These are phyloP conservation scores for Chlorella sp. DNA, from an alignment of 139 green algal species.

Conservation along the genomic window DNA sequence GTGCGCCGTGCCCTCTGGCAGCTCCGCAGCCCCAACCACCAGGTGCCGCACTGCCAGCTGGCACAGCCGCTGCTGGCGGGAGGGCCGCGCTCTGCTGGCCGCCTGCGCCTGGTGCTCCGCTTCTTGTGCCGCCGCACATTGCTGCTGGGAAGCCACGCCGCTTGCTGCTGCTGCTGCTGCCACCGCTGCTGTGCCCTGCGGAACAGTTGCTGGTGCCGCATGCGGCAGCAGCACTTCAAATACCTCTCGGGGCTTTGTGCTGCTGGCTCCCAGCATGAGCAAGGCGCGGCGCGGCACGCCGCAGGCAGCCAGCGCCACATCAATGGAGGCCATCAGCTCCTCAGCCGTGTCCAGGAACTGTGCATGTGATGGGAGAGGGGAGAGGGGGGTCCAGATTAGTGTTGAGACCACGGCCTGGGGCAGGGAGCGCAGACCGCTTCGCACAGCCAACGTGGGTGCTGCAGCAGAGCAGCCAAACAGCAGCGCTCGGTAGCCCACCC, in stretches of 20 bases:
- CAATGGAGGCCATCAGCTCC: conserved; percentile 5
- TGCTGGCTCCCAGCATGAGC: conserved; percentile 26
- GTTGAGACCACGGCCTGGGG: too few species aligned
- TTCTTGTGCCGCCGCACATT: too few species aligned
- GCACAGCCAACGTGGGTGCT: too few species aligned
- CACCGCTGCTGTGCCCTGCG: neutral
- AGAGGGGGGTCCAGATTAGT: too few species aligned
- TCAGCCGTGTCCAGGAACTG: conserved; percentile 19
- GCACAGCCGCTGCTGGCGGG: conserved; percentile 19
- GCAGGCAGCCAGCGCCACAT: neutral
- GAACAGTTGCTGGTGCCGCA: neutral
- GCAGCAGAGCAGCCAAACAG: too few species aligned
- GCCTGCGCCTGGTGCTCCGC: too few species aligned
- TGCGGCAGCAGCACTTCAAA: conserved; percentile 30
- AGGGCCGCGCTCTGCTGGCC: neutral
- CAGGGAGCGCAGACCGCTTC: too few species aligned
- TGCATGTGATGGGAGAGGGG: too few species aligned
- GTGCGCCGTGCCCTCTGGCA: conserved; percentile 23
- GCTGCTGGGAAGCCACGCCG: neutral
- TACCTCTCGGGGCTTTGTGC: conserved; percentile 12
- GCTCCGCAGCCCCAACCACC: conserved; percentile 9
- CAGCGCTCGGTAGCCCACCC: too few species aligned
- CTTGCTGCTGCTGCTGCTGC: neutral
- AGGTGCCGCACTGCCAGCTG: conserved; percentile 20
- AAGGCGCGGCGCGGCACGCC: conserved; percentile 9